Evolutionary conservation across 2,329 filamentous ascomycete genomes (phyloP), one percentile per base, ranked within the genome.

Genomic region (Chrysoporthe cubensis): DNA sequence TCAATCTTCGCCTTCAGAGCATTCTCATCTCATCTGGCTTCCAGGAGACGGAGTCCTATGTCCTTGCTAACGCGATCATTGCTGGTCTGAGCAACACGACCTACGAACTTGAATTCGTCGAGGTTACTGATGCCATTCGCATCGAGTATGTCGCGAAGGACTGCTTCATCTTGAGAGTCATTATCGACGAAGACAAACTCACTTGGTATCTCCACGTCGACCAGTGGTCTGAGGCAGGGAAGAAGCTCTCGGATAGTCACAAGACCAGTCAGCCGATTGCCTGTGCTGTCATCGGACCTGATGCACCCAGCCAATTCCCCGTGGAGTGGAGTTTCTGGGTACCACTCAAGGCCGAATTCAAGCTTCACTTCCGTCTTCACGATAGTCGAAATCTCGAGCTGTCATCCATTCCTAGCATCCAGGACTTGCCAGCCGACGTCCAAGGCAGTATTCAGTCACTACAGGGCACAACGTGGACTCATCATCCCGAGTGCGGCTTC

Each of bases 401-500:
- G 3, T 16, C 2, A 1, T 11, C 50, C 11, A 32, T 69, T 11
- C 40, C 65, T 11, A 44, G 52, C 40, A 6, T 62, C 9, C 26
- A 44, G 2, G 13, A 8, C 14, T 16, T 70, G 13, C 59, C 54
- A 2, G 43, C 26, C 18, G 18, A 14, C 13, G 4, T 54, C 2
- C 56, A 61, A 48, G 40, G 40, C 18, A 13, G 14, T 11, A 66
- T 68, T 6, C 21, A 50, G 34, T 5, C 18, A 3, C 52, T 70
- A 3, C 43, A 61, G 16, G 44, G 56, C 13, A 68, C 44, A 4
- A 3, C 32, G 9, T 70, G 68, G 68, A 18, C 14, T 2, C 64
- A 65, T 26, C 48, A 65, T 14, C 63, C 73, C 1, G 43, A 74
- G 9, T 79, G 78, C 52, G 77, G 76, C n/a, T 72, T 73, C 1